phyloP scores from a whole-genome alignment of 805 yeast genomes.

The Debaryomyces tyrocola region DNA sequence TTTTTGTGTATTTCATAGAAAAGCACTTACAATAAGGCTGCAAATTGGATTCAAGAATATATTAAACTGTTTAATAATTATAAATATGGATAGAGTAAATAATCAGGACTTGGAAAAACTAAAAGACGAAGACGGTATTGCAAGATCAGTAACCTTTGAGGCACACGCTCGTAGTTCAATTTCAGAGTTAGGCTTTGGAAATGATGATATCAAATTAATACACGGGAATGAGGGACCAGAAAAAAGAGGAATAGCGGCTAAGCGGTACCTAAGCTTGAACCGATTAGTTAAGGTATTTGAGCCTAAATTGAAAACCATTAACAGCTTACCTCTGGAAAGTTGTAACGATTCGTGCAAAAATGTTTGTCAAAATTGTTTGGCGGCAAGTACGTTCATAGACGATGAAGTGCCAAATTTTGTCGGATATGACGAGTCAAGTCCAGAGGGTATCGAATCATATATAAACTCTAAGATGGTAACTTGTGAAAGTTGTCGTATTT shows the following conservation, averaged over 20 bases:
- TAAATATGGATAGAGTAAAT: too few relatives aligned
- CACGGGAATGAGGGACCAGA: conserved; percentile 3
- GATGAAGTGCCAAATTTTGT: not conserved
- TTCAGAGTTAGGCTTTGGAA: not conserved
- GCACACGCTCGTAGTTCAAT: not conserved
- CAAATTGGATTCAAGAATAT: too few relatives aligned
- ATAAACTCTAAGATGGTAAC: not conserved
- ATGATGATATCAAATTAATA: not conserved
- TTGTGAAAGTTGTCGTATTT: conserved; percentile 4
- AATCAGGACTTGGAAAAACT: too few relatives aligned
- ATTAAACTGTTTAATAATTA: too few relatives aligned
- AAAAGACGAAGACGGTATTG: too few relatives aligned
- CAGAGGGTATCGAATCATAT: not conserved
- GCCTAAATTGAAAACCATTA: not conserved
- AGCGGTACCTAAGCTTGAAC: not conserved
- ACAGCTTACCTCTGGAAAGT: not conserved
- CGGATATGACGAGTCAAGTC: not conserved
- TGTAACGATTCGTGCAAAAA: conserved; percentile 1
- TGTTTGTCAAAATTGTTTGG: conserved; percentile 5
- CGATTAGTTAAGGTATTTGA: not conserved
- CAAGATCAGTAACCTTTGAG: not conserved
- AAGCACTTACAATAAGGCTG: too few relatives aligned
- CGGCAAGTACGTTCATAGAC: too few relatives aligned
- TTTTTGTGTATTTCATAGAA: too few relatives aligned
- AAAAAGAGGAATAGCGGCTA: conserved; percentile 2